Percentiles rank a stretch among this genome's conserved stretches.
These are phyloP conservation scores for Puccinellia tenuiflora DNA, from an alignment of 176 grass and related monocot genomes.

Conservation along the genomic window DNA sequence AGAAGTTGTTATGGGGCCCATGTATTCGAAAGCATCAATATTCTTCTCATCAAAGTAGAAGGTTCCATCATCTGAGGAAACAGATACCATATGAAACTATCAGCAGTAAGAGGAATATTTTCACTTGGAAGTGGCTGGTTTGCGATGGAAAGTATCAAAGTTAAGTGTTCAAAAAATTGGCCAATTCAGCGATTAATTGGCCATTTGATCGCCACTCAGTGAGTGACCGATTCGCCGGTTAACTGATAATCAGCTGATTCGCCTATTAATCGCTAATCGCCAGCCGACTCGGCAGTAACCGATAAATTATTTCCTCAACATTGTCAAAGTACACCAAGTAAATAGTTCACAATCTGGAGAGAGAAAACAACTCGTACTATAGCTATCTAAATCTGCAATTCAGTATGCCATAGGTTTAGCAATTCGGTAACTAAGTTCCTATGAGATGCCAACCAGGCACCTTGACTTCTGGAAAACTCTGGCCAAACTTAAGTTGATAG, in stretches of 20 bases:
- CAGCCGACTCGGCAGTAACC: no score
- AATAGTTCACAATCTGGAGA: neutral
- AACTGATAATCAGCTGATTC: no score
- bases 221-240: no score
- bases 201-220: no score
- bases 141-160: neutral
- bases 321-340: neutral
- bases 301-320: no score
- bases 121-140: neutral
- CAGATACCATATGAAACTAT: conserved; percentile 9
- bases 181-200: no score
- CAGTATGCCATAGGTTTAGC: neutral
- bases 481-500: neutral
- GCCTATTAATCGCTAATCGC: no score
- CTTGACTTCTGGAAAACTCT: neutral
- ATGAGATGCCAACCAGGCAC: neutral
- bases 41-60: conserved; percentile 97
- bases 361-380: neutral
- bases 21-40: conserved; percentile 74
- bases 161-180: no score
- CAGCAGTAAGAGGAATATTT: neutral
- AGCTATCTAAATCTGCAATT: neutral
- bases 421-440: neutral
- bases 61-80: conserved; percentile 66
- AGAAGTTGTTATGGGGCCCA: conserved; percentile 80